These are phyloP conservation scores for Ganoderma sinense DNA, from an alignment of 1,284 basidiomycete genomes.

Conservation along the genomic window DNA sequence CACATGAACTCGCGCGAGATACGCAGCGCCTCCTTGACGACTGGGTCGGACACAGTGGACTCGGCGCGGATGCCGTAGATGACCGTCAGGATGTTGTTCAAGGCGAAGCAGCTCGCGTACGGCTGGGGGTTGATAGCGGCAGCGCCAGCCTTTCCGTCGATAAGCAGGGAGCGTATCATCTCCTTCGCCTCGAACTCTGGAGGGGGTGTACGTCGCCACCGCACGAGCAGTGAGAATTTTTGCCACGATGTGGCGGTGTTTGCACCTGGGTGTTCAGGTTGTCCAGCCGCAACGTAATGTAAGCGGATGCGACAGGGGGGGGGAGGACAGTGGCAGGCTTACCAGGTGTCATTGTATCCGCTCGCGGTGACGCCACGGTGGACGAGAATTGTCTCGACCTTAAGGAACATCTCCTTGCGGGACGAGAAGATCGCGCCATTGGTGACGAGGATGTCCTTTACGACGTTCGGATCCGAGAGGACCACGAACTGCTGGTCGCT, in stretches of 20 bases:
- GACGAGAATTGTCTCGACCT: slow-evolving; percentile 48
- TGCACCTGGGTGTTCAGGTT: not conserved
- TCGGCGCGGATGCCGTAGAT: slow-evolving; percentile 47
- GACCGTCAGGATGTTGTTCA: slow-evolving; percentile 49
- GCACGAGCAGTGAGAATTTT: not conserved
- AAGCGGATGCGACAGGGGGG: not conserved
- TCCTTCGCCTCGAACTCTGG: slow-evolving; percentile 40
- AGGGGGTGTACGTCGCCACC: not conserved
- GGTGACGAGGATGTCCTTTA: slow-evolving; percentile 48
- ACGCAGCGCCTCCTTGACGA: slow-evolving; percentile 40
- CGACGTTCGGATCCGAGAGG: slow-evolving; percentile 49
- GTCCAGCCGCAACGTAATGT: no score
- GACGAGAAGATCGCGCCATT: slow-evolving; percentile 51
- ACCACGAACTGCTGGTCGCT: slow-evolving; percentile 52
- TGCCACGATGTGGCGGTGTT: not conserved
- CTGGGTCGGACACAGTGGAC: slow-evolving; percentile 38
- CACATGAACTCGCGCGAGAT: slow-evolving; percentile 49
- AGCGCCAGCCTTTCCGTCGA: slow-evolving; percentile 39
- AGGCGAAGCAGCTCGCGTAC: slow-evolving; percentile 39
- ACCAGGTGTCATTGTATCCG: slow-evolving; percentile 50
- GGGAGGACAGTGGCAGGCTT: not conserved
- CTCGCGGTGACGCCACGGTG: slow-evolving; percentile 50
- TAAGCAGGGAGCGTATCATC: slow-evolving; percentile 44
- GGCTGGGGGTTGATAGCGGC: slow-evolving; percentile 46
- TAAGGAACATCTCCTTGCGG: slow-evolving; percentile 50